Evolutionary conservation across 225 moss, liverwort and hornwort genomes (phyloP).

Genomic region (Ulota crispa): DNA sequence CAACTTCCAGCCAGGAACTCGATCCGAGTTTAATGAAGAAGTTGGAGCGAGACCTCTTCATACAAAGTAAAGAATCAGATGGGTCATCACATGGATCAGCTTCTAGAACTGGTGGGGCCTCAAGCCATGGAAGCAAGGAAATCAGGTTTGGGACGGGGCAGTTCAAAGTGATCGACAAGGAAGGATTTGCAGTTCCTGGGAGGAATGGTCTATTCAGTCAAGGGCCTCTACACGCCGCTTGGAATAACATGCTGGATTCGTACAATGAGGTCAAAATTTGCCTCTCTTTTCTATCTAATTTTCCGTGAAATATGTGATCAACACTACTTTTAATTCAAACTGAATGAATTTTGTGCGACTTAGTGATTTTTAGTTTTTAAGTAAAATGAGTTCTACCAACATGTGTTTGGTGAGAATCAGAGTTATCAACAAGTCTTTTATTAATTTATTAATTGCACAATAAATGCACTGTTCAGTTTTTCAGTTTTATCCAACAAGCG

Average conservation of each 20-base stretch:
- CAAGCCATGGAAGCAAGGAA: conserved; percentile 44
- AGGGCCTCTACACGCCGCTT: conserved; percentile 93
- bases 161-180: conserved; percentile 33
- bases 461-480: background rate
- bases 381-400: background rate
- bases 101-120: conserved; percentile 40
- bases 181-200: conserved; percentile 39
- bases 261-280: conserved; percentile 67
- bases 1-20: conserved; percentile 62
- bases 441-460: background rate
- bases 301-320: background rate
- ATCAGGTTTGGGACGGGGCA: conserved; percentile 39
- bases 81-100: conserved; percentile 55
- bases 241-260: conserved; percentile 87
- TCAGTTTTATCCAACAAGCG: background rate
- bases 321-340: background rate
- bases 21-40: conserved; percentile 50
- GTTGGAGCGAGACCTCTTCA: conserved; percentile 45
- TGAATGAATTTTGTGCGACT: background rate
- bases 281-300: conserved; percentile 1
- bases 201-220: conserved; percentile 57
- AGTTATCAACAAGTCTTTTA: background rate
- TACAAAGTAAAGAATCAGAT: conserved; percentile 46
- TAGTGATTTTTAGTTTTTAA: background rate
- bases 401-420: background rate